These are phyloP conservation scores for Podospora didyma DNA, from an alignment of 495 filamentous ascomycete species.

Conservation along the genomic window DNA sequence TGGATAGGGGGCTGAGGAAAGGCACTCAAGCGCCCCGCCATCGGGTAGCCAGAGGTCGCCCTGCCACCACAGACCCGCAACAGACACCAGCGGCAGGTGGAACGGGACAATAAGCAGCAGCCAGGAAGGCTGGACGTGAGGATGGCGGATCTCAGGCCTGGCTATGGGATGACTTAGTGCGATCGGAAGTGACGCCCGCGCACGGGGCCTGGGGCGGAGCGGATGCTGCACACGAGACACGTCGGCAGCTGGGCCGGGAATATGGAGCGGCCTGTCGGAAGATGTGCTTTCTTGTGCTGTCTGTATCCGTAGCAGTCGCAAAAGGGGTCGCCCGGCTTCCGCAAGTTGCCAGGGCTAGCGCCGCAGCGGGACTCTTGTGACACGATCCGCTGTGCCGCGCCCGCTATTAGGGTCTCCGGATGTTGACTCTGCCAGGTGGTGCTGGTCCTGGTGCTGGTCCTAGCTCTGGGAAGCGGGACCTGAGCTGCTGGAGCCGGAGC, in stretches of 20 bases:
- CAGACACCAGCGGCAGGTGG: constrained; percentile 17
- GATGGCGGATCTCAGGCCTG: constrained; percentile 2
- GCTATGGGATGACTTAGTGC: constrained; percentile 18
- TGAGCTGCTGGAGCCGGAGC: neutral
- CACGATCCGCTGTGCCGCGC: constrained; percentile 30
- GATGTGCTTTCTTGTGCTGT: constrained; percentile 11
- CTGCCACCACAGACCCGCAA: constrained; percentile 6
- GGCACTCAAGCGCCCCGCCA: constrained; percentile 27
- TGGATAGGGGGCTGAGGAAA: constrained; percentile 19
- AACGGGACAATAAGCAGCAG: constrained; percentile 13
- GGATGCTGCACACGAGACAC: constrained; percentile 32
- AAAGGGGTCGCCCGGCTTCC: constrained; percentile 8
- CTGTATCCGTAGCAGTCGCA: neutral
- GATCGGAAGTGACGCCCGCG: constrained; percentile 25
- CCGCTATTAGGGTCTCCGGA: constrained; percentile 7
- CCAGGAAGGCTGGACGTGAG: constrained; percentile 3
- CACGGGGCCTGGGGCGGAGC: constrained; percentile 19
- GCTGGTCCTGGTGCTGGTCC: neutral
- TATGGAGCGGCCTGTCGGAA: constrained; percentile 24
- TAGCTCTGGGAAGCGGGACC: neutral
- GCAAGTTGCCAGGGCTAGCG: constrained; percentile 16
- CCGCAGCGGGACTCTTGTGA: constrained; percentile 19
- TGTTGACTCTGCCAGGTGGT: constrained; percentile 1
- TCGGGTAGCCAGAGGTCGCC: constrained; percentile 23
- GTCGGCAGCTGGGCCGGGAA: constrained; percentile 29